Conservation (phyloP, 2,329 filamentous ascomycete genomes). For the Penicillium sp. region DNA sequence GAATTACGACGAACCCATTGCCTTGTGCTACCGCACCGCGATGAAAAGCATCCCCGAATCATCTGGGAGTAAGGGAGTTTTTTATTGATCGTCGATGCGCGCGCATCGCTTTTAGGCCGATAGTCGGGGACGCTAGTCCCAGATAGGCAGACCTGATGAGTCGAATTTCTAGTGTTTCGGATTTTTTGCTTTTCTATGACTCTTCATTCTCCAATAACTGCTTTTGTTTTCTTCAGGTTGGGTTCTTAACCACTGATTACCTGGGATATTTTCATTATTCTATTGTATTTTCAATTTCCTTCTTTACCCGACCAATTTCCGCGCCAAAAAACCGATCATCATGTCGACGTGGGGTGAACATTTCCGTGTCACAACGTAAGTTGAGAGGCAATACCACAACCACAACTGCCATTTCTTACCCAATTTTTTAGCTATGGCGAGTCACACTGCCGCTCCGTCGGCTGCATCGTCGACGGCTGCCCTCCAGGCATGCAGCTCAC, state of each 20-base stretch:
- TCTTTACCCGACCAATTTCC: background rate
- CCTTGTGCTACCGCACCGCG: constrained; percentile 10
- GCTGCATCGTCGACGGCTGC: constrained; percentile 90
- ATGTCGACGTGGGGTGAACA: constrained; percentile 88
- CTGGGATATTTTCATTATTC: background rate
- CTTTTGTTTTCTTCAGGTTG: background rate
- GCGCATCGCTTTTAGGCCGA: constrained; percentile 15
- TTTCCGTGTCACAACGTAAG: constrained; percentile 80
- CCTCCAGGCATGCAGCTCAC: constrained; percentile 84
- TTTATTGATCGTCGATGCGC: background rate
- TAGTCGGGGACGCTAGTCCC: constrained; percentile 29
- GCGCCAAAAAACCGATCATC: constrained; percentile 26
- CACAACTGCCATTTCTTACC: background rate
- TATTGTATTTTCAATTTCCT: constrained; percentile 1
- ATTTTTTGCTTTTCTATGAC: constrained; percentile 3
- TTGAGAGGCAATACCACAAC: constrained; percentile 16
- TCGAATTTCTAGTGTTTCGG: constrained; percentile 17
- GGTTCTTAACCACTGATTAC: background rate
- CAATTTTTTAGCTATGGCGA: constrained; percentile 63
- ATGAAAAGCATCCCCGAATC: constrained; percentile 15
- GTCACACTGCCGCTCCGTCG: constrained; percentile 89
- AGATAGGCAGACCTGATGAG: constrained; percentile 25
- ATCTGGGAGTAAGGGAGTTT: constrained; percentile 5
- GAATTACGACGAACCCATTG: constrained; percentile 29
- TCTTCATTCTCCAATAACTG: background rate